Evolutionary conservation across 345 rosid species (phyloP), one percentile per base, ranked within the genome.

Genomic region (Dimocarpus longan): DNA sequence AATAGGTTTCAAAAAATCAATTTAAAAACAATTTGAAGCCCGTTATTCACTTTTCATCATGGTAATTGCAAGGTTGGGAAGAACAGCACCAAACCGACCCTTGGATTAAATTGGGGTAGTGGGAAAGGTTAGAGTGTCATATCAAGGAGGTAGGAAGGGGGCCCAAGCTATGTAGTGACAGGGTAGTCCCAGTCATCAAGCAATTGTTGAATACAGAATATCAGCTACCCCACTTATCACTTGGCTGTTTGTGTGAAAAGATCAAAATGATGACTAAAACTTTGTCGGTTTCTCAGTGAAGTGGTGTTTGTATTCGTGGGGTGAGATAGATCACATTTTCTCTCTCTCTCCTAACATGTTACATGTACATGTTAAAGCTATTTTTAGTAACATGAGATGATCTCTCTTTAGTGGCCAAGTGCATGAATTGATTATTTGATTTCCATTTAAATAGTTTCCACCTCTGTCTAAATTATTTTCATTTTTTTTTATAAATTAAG

Each of bases 181-280:
- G 1, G 76, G 62, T 13, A n/a, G 37, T 71, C 70, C 44, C 21
- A 40, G 78, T 73, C 21, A 63, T 62, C 40, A 65, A n/a, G 73
- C 50, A 74, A 46, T 54, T 44, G 32, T 44, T 60, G 26, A 15
- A 43, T 28, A 48, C 42, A 68, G 21, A 46, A 9, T n/a, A 69
- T 26, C 77, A 57, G 75, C 78, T n/a, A 10, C 67, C 72, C 64
- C 84, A 78, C 71, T 66, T 79, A 71, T 76, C 75, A 57, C 70
- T 9, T 9, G 74, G 37, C 11, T 63, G 26, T 32, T 28, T 16
- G 11, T 70, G 52, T 42, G 24, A 40, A 59, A 76, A 10, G 24
- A 77, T 56, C 37, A 48, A 42, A 24, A 68, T 56, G 19, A 68
- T 57, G 74, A 43, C 57, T 44, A 21, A 60, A 65, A 32, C 32